Evolutionary conservation across 176 grass and related monocot genomes (phyloP).

Genomic region (Neostapfia colusana): DNA sequence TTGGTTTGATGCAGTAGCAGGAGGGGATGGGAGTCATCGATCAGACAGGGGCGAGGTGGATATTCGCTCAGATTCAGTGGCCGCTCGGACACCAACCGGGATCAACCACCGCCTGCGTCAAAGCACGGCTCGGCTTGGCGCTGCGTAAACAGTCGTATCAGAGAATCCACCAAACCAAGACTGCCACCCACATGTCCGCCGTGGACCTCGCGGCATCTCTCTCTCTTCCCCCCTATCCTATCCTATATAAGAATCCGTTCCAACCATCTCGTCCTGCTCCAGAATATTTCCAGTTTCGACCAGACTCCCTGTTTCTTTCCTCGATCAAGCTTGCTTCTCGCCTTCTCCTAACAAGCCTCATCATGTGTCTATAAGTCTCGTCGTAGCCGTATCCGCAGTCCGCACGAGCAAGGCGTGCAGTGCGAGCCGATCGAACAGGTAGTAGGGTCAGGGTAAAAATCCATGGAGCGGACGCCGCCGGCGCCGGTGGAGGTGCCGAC

Average conservation of each 20-base stretch:
- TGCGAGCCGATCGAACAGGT: no score
- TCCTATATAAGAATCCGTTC: slow-evolving; percentile 15
- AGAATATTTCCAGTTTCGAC: slow-evolving; percentile 32
- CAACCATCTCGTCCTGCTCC: slow-evolving; percentile 27
- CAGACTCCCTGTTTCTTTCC: not conserved
- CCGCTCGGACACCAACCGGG: slow-evolving; percentile 26
- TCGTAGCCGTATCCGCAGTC: no score
- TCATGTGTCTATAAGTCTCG: slow-evolving; percentile 19
- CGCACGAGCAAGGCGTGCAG: no score
- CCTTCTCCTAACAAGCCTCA: not conserved
- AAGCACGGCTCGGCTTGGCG: not conserved
- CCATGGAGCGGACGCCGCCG: slow-evolving; percentile 30
- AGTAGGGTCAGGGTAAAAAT: no score
- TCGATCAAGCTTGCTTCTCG: not conserved
- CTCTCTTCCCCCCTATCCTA: no score
- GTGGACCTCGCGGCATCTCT: slow-evolving; percentile 19
- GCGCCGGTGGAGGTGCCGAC: slow-evolving; percentile 57
- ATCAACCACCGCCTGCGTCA: slow-evolving; percentile 28
- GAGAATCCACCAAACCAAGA: slow-evolving; percentile 30
- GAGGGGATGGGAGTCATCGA: no score
- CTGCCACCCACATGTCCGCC: slow-evolving; percentile 19
- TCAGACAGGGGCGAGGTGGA: no score
- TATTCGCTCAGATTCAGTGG: no score
- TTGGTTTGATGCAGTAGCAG: no score
- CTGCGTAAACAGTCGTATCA: slow-evolving; percentile 13